Conservation (phyloP, 768 basidiomycete species). For the Rhodosporidiobolus odoratus region DNA sequence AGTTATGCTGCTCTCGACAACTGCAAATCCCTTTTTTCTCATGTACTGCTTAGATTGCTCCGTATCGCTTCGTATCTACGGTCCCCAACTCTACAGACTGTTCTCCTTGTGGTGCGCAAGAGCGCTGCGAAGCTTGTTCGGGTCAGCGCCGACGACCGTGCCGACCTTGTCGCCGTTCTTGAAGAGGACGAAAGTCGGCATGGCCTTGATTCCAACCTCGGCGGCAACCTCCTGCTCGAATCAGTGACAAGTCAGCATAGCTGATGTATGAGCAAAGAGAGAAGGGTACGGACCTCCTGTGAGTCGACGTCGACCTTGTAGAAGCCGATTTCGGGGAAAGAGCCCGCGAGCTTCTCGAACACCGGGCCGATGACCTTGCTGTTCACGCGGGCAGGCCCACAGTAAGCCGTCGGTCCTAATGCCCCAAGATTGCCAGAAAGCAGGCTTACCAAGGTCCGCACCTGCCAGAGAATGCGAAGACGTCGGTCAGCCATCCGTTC, state of each 20-base stretch:
- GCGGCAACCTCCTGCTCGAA: constrained; percentile 28
- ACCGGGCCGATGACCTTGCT: constrained; percentile 55
- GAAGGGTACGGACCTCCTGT: constrained; percentile 42
- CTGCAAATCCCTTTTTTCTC: too few relatives aligned
- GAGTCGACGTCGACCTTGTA: constrained; percentile 71
- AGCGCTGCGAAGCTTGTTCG: constrained; percentile 38
- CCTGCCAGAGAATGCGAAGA: too few relatives aligned
- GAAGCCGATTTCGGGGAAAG: constrained; percentile 52
- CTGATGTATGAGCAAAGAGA: neutral
- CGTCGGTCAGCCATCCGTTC: too few relatives aligned
- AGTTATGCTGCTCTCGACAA: too few relatives aligned
- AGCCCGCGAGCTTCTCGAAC: constrained; percentile 57
- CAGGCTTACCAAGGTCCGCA: constrained; percentile 40
- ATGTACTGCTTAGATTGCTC: too few relatives aligned
- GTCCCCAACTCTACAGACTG: neutral
- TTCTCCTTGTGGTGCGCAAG: constrained; percentile 31
- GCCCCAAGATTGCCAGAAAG: rapidly evolving
- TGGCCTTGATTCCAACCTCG: constrained; percentile 40
- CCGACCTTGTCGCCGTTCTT: constrained; percentile 47
- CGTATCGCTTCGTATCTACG: neutral
- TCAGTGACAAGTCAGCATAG: neutral
- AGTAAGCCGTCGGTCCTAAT: neutral
- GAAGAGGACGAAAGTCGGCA: constrained; percentile 52
- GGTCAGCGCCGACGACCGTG: constrained; percentile 54
- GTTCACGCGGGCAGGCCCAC: neutral